Evolutionary conservation across 2,329 filamentous ascomycete species (phyloP).

Genomic region (Zymoseptoria pseudotritici): DNA sequence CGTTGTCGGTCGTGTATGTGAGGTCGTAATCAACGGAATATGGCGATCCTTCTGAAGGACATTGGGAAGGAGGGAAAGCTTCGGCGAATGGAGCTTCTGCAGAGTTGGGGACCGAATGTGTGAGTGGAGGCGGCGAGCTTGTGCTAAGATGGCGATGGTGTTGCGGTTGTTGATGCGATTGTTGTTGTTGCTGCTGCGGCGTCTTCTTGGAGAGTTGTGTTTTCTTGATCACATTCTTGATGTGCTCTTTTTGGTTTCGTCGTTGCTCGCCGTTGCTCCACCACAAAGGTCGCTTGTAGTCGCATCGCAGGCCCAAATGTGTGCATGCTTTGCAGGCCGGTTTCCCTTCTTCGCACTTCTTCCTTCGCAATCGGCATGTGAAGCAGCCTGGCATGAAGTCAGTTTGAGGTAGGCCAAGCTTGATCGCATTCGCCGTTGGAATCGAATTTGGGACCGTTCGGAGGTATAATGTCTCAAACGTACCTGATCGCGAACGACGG

Average conservation of each 20-base stretch:
- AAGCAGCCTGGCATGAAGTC: conserved; percentile 51
- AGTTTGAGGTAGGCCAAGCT: conserved; percentile 19
- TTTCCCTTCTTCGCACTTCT: conserved; percentile 64
- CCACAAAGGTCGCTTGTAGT: conserved; percentile 96
- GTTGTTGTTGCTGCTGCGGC: conserved; percentile 38
- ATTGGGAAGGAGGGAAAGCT: conserved; percentile 63
- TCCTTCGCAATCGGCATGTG: conserved; percentile 59
- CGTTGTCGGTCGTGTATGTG: conserved; percentile 50
- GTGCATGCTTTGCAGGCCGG: conserved; percentile 57
- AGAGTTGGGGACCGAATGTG: conserved; percentile 67
- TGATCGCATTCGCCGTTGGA: conserved; percentile 29
- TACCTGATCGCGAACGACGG: conserved; percentile 89
- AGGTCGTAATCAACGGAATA: conserved; percentile 59
- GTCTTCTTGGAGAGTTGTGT: conserved; percentile 91
- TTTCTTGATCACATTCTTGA: conserved; percentile 96
- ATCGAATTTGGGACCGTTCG: not conserved
- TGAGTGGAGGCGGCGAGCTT: conserved; percentile 62
- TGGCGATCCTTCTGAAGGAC: conserved; percentile 73
- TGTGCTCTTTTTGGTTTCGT: conserved; percentile 80
- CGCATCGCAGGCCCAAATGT: conserved; percentile 75
- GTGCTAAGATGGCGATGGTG: conserved; percentile 37
- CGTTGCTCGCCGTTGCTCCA: conserved; percentile 91
- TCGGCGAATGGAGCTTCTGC: conserved; percentile 63
- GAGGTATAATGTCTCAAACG: conserved; percentile 32
- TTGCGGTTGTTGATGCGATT: conserved; percentile 28